Base-by-base conservation (phyloP, 2,329 filamentous ascomycete species). In the Botrytis hyacinthi region DNA sequence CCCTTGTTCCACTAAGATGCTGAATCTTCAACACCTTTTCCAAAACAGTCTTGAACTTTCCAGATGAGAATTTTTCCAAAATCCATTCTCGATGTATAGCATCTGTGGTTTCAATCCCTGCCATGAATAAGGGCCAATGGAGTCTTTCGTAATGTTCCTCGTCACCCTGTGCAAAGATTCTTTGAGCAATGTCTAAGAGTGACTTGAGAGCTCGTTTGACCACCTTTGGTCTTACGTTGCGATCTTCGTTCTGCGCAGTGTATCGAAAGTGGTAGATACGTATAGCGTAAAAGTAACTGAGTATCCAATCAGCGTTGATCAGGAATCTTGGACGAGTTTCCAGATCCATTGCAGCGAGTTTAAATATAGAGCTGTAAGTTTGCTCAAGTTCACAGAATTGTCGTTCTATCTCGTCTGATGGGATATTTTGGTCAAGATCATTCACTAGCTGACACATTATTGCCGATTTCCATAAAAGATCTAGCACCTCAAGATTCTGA, bases 71-170 rank as follows among this genome's bases (percentile, higher is more conserved):
- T 35, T 44, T 66, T 12, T 66, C 46, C 37, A 66, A n/a, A 12
- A 66, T 72, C 72, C 73, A 75, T 29, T 72, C 68, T 26, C 67
- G 70, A 57, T 75, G 60, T 37, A 75, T 72, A 18, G 51, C 7
- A 57, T 75, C 72, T 8, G 71, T 61, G 16, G 74, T 75, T 59
- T 75, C 74, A 0, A 75, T 65, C 3, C 74, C 74, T 37, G 73
- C 74, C 48, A 75, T 70, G 46, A 75, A 75, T n/a, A 75, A 61
- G 6, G 73, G 74, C 74, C 70, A 72, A 57, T 60, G 69, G 32
- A 54, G 71, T 37, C 60, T 73, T 48, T 73, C 69, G 44, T 44
- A 73, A n/a, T 72, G 68, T 26, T 73, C 68, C 14, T 72, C 70
- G 29, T 74, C 46, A 4, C 63, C 51, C 3, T 72, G 59, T 4